A percentile compares a stretch with the other conserved stretches of the same genome.
Conservation (phyloP, 169 alveolate species). For the Amoebophrya sp. region DNA sequence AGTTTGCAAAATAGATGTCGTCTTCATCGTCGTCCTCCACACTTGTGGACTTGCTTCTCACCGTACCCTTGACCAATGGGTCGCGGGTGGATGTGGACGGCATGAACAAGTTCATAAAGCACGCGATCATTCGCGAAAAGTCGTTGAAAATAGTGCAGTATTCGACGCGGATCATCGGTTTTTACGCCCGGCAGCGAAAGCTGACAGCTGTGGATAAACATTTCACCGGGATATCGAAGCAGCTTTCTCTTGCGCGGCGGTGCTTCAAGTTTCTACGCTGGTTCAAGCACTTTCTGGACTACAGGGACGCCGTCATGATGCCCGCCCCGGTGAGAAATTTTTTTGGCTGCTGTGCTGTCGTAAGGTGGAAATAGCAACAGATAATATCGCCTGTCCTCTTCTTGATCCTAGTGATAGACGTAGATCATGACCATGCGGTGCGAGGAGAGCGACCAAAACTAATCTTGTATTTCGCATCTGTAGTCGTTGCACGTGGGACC, state of each 20-base stretch:
- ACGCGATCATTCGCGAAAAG: slow-evolving; percentile 1
- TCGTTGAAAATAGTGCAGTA: not conserved
- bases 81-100: not conserved
- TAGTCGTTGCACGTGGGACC: no score
- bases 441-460: no score
- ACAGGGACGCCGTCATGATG: not conserved
- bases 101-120: slow-evolving; percentile 1
- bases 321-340: not conserved
- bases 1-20: no score
- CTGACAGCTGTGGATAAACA: not conserved
- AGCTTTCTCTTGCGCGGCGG: not conserved
- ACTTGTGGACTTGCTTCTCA: no score
- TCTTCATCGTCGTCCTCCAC: no score
- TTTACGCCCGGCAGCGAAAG: not conserved
- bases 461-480: no score
- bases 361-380: no score
- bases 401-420: no score
- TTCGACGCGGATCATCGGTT: not conserved
- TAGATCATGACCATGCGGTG: no score
- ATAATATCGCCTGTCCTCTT: no score
- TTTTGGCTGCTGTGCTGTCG: no score
- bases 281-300: slow-evolving; percentile 19
- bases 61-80: not conserved
- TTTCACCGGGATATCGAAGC: not conserved
- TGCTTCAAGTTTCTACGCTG: not conserved